Conservation (phyloP, 257 asterid species). For the Linderniella brevidens region DNA sequence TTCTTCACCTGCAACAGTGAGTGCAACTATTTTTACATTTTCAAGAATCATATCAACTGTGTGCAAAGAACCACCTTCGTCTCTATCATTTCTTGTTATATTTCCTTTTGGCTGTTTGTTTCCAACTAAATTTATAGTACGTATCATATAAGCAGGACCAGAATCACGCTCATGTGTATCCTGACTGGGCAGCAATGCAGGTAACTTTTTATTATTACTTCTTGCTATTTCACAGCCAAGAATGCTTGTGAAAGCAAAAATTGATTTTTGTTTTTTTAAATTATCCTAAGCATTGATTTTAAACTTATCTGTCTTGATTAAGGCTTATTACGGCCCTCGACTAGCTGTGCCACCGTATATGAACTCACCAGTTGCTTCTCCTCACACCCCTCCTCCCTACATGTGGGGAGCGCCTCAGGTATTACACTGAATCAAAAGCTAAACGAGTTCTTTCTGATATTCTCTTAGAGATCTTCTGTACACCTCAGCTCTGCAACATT, state of each 20-base stretch:
- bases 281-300: background rate
- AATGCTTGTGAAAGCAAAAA: background rate
- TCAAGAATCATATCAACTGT: no score
- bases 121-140: slow-evolving; percentile 4
- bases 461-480: no score
- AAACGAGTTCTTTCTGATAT: no score
- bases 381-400: slow-evolving; percentile 69
- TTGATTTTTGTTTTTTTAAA: background rate
- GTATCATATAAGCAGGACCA: slow-evolving; percentile 37
- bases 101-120: slow-evolving; percentile 9
- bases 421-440: slow-evolving; percentile 1
- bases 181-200: slow-evolving; percentile 98
- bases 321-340: slow-evolving; percentile 92
- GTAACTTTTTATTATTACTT: slow-evolving; percentile 17
- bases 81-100: background rate
- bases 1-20: slow-evolving; percentile 41
- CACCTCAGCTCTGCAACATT: background rate
- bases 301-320: slow-evolving; percentile 11
- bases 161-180: slow-evolving; percentile 48
- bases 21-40: slow-evolving; percentile 11
- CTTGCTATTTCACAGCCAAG: background rate
- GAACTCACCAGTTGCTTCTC: slow-evolving; percentile 66
- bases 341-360: slow-evolving; percentile 77
- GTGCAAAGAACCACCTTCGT: no score
- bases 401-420: slow-evolving; percentile 99